Base-by-base conservation (phyloP, 2,329 filamentous ascomycete genomes). In the Xylaria multiplex region DNA sequence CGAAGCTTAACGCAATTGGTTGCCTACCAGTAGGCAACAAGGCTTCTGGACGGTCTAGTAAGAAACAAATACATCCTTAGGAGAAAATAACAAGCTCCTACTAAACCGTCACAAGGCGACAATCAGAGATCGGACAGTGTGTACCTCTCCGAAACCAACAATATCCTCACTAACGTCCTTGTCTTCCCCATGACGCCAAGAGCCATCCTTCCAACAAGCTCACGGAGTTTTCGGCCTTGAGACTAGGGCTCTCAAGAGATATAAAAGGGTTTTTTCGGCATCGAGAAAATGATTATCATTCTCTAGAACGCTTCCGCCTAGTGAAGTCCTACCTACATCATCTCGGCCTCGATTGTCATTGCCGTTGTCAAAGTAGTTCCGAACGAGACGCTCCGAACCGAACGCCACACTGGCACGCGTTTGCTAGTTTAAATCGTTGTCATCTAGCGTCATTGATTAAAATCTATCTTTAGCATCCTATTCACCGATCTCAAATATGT, bases 281-380 rank as follows among this genome's bases (percentile, higher is more conserved):
- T 14, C 48, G n/a, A 37, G 24, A 53, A 42, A 5, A 52, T 43
- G 24, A 57, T 35, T 35, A 37, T 16, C 16, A 30, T 11, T 42
- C 43, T 32, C 48, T 30, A 35, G 24, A 27, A 53, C 40, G 32
- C 9, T 40, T 27, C 32, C 24, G 45, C 45, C 55, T 14, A 22
- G 45, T 11, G n/a, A 65, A 37, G 45, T 27, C 62, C 62, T 61
- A 22, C 62, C 62, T 61, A 52, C 37, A 55, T 52, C 37, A 22
- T 46, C 40, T 45, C 53, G 35, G 16, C 30, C 40, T 32, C 35
- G 52, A 32, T 50, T 27, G 52, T 32, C 43, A 37, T 53, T 13
- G 30, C 24, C 43, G 37, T 53, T 13, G 30, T 30, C 46, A 53
- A 30, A 35, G 35, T 40, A 37, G 45, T 24, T 19, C 32, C 6